These are phyloP conservation scores for Ganoderma leucocontextum DNA, from an alignment of 1,284 basidiomycete genomes.

Conservation along the genomic window DNA sequence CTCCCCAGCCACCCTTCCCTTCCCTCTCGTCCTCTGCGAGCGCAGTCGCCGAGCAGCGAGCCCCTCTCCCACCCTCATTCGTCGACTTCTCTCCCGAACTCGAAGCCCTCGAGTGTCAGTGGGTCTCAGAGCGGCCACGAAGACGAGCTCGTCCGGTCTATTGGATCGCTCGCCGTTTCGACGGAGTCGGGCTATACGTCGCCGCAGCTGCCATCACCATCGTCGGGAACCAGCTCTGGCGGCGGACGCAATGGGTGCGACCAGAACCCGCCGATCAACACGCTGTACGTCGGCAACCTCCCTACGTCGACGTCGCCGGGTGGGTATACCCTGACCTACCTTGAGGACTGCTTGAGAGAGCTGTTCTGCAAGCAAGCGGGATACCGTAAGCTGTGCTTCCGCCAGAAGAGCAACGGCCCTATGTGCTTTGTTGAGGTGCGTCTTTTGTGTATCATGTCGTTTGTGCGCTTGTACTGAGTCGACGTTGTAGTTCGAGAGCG, in stretches of 20 bases:
- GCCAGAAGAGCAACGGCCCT: constrained; percentile 95
- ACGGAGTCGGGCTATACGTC: constrained; percentile 57
- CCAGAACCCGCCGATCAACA: constrained; percentile 95
- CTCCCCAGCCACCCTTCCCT: constrained; percentile 43
- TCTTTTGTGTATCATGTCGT: constrained; percentile 19
- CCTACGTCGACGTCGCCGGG: constrained; percentile 76
- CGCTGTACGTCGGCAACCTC: constrained; percentile 93
- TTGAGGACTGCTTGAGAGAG: constrained; percentile 86
- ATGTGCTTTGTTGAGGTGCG: constrained; percentile 96
- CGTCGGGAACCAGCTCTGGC: constrained; percentile 51
- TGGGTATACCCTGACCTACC: constrained; percentile 76
- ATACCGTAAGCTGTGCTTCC: constrained; percentile 92
- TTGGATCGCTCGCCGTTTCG: constrained; percentile 58
- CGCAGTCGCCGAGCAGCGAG: constrained; percentile 43
- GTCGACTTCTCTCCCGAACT: constrained; percentile 41
- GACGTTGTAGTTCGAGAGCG: constrained; percentile 84
- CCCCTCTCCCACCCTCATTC: constrained; percentile 23
- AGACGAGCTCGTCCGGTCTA: constrained; percentile 52
- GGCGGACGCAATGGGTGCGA: constrained; percentile 74
- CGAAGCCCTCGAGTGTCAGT: constrained; percentile 47
- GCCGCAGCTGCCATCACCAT: constrained; percentile 54
- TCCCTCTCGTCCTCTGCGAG: constrained; percentile 42
- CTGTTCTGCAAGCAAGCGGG: constrained; percentile 84
- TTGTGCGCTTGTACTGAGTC: constrained; percentile 20
- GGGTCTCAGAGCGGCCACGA: constrained; percentile 50